Conservation (phyloP, 208 protist genomes). For the Wallacemonas sp. region DNA sequence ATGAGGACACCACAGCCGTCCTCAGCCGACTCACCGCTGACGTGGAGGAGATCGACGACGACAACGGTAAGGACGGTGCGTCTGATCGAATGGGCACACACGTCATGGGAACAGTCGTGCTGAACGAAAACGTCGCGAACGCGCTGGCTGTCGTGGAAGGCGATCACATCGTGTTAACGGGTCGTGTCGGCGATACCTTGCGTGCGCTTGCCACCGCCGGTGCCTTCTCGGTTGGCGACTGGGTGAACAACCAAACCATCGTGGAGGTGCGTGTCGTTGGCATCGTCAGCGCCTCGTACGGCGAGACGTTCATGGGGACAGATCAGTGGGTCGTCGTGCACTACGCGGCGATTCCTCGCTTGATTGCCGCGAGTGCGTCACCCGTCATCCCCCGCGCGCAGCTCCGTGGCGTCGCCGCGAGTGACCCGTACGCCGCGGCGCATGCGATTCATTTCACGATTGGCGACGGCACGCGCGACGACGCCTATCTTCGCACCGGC, state of each 20-base stretch:
- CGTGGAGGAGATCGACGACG: too few relatives aligned
- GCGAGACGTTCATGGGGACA: slow-evolving; percentile 17
- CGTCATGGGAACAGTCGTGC: slow-evolving; percentile 3
- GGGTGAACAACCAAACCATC: slow-evolving; percentile 20
- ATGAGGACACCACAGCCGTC: slow-evolving; percentile 17
- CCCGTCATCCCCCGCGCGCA: slow-evolving; percentile 20
- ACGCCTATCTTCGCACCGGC: slow-evolving; percentile 37
- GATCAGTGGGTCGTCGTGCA: slow-evolving; percentile 35
- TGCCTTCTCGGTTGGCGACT: background rate
- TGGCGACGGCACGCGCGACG: slow-evolving; percentile 16
- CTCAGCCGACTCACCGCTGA: slow-evolving; percentile 11
- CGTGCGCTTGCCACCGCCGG: slow-evolving; percentile 15
- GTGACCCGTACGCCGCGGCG: slow-evolving; percentile 24
- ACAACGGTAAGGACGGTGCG: too few relatives aligned
- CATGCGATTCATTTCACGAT: slow-evolving; percentile 53
- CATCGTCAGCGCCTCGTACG: slow-evolving; percentile 16
- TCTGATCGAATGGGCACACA: too few relatives aligned
- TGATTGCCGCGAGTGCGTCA: slow-evolving; percentile 33
- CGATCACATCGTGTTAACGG: slow-evolving; percentile 33
- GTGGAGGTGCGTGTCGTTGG: slow-evolving; percentile 26
- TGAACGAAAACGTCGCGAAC: background rate
- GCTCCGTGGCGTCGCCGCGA: slow-evolving; percentile 7
- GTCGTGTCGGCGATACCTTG: slow-evolving; percentile 14
- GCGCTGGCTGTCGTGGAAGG: slow-evolving; percentile 22
- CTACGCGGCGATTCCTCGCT: slow-evolving; percentile 17